These are phyloP conservation scores for Phaeodactylum tricornutum DNA, from an alignment of 108 stramenopile genomes.

Conservation along the genomic window DNA sequence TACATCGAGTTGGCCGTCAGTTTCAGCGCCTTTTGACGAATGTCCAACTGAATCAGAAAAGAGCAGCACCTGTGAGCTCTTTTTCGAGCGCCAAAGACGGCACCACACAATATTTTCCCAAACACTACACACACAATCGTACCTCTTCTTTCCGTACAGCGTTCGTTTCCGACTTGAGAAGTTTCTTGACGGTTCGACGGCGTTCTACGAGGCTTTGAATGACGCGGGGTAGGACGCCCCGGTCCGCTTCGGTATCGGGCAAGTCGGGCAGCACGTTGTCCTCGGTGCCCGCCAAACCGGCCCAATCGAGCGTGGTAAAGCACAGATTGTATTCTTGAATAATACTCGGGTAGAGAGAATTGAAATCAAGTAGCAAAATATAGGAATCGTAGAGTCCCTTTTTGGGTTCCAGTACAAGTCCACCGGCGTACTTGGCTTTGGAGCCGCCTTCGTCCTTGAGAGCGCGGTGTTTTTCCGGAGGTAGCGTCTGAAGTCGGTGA, in stretches of 20 bases:
- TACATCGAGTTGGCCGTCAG: slow-evolving; percentile 99
- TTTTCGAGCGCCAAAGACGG: no score
- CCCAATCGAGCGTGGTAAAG: slow-evolving; percentile 92
- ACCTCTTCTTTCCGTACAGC: slow-evolving; percentile 65
- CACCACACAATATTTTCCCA: neutral
- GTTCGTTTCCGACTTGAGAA: slow-evolving; percentile 82
- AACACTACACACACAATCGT: no score
- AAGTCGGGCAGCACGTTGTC: slow-evolving; percentile 66
- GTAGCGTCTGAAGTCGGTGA: slow-evolving; percentile 88
- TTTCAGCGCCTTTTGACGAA: slow-evolving; percentile 97
- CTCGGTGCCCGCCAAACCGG: slow-evolving; percentile 13
- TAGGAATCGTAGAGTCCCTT: slow-evolving; percentile 98
- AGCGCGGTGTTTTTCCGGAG: slow-evolving; percentile 77
- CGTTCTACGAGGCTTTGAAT: slow-evolving; percentile 94
- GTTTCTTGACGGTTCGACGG: slow-evolving; percentile 87
- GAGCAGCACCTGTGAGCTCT: no score
- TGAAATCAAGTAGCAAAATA: slow-evolving; percentile 98
- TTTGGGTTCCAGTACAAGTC: slow-evolving; percentile 99
- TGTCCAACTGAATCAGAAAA: slow-evolving; percentile 69
- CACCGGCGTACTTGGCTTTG: slow-evolving; percentile 92
- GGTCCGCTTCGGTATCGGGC: slow-evolving; percentile 69
- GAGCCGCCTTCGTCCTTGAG: slow-evolving; percentile 28
- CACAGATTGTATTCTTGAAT: slow-evolving; percentile 99
- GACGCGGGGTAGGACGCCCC: slow-evolving; percentile 94
- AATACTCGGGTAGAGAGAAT: slow-evolving; percentile 96